A percentile compares a stretch with the other conserved stretches of the same genome.
Conservation (phyloP, 257 asterid genomes). For the Anisodus tanguticus region DNA sequence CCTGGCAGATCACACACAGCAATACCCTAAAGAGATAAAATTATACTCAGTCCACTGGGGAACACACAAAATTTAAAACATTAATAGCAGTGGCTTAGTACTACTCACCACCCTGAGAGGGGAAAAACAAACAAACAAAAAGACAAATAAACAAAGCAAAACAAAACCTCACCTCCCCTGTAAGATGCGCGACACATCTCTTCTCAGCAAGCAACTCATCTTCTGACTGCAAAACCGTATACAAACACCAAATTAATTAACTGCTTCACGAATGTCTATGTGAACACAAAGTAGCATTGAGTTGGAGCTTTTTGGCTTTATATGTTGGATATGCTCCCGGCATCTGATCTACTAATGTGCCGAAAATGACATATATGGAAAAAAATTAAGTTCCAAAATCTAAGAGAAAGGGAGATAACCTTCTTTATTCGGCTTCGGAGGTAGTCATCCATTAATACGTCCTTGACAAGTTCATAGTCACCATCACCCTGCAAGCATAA, state of each 20-base stretch:
- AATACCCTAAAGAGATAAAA: too few species aligned
- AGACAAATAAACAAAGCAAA: not conserved
- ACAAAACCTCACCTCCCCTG: slow-evolving; percentile 69
- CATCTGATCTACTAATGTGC: too few species aligned
- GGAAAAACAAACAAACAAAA: not conserved
- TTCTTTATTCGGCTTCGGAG: slow-evolving; percentile 77
- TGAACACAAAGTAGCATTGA: not conserved
- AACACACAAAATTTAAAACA: not conserved
- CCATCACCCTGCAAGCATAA: slow-evolving; percentile 72
- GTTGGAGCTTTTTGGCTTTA: not conserved
- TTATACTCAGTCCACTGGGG: not conserved
- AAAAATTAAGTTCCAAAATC: not conserved
- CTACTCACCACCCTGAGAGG: not conserved
- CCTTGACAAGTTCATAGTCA: slow-evolving; percentile 84
- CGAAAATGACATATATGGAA: not conserved
- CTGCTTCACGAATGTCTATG: not conserved
- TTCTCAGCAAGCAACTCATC: slow-evolving; percentile 90
- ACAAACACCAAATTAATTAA: not conserved
- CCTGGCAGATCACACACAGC: not conserved
- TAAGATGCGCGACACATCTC: slow-evolving; percentile 94
- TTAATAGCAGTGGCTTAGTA: not conserved
- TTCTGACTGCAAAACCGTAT: slow-evolving; percentile 65
- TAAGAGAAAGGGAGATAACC: slow-evolving; percentile 39
- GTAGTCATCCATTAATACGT: slow-evolving; percentile 74
- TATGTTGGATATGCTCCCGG: not conserved